Conservation (phyloP, 176 grass and related monocot species). For the bread wheat (Triticum aestivum) region DNA sequence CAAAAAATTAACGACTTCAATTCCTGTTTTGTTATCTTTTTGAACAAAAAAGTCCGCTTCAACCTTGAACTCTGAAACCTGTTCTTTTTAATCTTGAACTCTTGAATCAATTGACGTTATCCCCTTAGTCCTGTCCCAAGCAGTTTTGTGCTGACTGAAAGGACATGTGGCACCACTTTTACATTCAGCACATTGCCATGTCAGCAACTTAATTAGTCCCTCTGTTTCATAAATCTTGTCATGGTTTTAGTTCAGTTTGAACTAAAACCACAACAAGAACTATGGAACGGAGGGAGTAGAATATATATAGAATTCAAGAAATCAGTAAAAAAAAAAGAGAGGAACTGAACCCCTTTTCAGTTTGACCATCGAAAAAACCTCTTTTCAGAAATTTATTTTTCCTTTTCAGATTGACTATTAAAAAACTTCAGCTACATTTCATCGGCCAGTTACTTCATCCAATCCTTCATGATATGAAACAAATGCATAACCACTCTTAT, state of each 20-base stretch:
- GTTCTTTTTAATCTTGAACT: not conserved
- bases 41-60: not conserved
- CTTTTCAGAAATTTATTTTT: not conserved
- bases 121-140: not conserved
- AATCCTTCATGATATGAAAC: not conserved
- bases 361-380: not conserved
- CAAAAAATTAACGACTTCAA: not conserved
- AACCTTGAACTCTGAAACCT: not conserved
- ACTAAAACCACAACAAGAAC: too few relatives aligned
- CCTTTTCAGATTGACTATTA: not conserved
- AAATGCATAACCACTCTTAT: not conserved
- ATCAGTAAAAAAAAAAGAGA: not conserved
- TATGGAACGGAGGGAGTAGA: too few relatives aligned
- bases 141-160: not conserved
- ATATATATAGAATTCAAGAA: not conserved
- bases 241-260: too few relatives aligned
- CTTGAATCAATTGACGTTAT: not conserved
- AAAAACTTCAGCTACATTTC: not conserved
- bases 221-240: too few relatives aligned
- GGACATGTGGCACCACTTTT: not conserved
- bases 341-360: not conserved
- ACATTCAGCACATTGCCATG: not conserved
- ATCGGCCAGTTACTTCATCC: not conserved
- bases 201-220: not conserved
- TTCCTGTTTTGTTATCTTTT: slow-evolving; percentile 3